Percentiles rank a stretch among this genome's conserved stretches.
Evolutionary conservation across 2,329 filamentous ascomycete genomes (phyloP).

Genomic region (Aspergillus sp.): DNA sequence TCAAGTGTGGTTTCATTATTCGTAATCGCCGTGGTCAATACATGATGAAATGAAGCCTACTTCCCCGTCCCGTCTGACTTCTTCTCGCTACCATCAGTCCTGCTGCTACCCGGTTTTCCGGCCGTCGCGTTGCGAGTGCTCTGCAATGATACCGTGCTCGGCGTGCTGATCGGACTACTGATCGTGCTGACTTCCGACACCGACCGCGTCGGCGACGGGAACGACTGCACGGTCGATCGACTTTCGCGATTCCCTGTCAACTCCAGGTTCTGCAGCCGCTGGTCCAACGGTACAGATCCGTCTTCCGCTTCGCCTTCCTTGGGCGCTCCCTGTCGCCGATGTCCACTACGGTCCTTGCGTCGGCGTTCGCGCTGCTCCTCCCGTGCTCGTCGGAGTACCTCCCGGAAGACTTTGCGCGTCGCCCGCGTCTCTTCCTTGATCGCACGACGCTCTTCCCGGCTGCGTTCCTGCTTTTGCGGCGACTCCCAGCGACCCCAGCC

Average conservation of each 20-base stretch:
- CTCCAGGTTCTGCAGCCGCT: constrained; percentile 19
- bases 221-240: constrained; percentile 11
- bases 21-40: not conserved
- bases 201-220: constrained; percentile 10
- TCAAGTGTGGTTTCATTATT: not conserved
- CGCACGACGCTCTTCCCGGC: constrained; percentile 25
- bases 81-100: constrained; percentile 2
- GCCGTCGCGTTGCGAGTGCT: not conserved
- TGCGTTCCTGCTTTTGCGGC: constrained; percentile 30
- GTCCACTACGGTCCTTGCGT: constrained; percentile 18
- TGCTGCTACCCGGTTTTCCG: not conserved
- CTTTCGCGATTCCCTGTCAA: constrained; percentile 12
- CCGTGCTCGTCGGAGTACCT: constrained; percentile 33
- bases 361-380: constrained; percentile 33
- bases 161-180: constrained; percentile 16
- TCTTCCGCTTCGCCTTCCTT: constrained; percentile 2
- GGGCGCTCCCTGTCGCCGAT: constrained; percentile 20
- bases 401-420: constrained; percentile 36
- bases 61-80: not conserved
- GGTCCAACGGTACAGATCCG: constrained; percentile 14
- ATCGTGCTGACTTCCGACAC: constrained; percentile 17
- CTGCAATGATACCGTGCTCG: constrained; percentile 16
- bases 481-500: constrained; percentile 38
- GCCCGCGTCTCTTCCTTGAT: constrained; percentile 38
- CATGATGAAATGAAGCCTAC: not conserved